Percentiles rank a stretch among this genome's conserved stretches.
Evolutionary conservation across 1,284 basidiomycete species (phyloP).

Genomic region (Erythrobasidium hasegawianum): DNA sequence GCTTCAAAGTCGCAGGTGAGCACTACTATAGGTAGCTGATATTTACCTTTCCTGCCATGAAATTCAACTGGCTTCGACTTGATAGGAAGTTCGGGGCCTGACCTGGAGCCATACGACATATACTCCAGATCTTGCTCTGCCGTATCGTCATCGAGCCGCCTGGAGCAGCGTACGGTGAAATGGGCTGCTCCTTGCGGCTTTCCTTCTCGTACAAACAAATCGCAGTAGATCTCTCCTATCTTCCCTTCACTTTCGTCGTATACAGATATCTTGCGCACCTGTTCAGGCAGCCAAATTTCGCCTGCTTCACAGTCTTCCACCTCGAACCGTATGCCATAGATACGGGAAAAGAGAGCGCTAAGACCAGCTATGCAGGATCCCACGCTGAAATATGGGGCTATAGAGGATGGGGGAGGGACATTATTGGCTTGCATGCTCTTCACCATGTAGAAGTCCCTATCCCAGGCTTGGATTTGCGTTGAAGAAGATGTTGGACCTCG

Average conservation of each 20-base stretch:
- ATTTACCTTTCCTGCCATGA: slow-evolving; percentile 61
- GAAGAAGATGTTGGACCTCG: slow-evolving; percentile 55
- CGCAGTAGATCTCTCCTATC: slow-evolving; percentile 91
- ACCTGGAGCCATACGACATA: slow-evolving; percentile 46
- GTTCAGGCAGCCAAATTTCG: slow-evolving; percentile 79
- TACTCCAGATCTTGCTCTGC: slow-evolving; percentile 59
- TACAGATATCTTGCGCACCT: slow-evolving; percentile 88
- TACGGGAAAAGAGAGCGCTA: slow-evolving; percentile 71
- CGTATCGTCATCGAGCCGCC: slow-evolving; percentile 87
- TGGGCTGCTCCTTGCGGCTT: slow-evolving; percentile 92
- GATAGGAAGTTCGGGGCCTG: slow-evolving; percentile 44
- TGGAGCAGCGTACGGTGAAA: slow-evolving; percentile 92
- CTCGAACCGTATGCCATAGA: slow-evolving; percentile 83
- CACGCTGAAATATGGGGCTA: slow-evolving; percentile 63
- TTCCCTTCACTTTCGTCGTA: slow-evolving; percentile 78
- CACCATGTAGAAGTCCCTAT: slow-evolving; percentile 72
- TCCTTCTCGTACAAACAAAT: slow-evolving; percentile 77
- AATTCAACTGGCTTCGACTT: slow-evolving; percentile 2
- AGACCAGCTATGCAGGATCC: slow-evolving; percentile 83
- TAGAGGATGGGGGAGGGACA: slow-evolving; percentile 51
- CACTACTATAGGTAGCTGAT: slow-evolving; percentile 87
- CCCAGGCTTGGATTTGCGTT: slow-evolving; percentile 81
- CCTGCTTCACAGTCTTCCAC: slow-evolving; percentile 58
- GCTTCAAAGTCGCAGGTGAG: slow-evolving; percentile 81
- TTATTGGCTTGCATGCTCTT: slow-evolving; percentile 6